Base-by-base conservation (phyloP, 495 filamentous ascomycete genomes). In the Chaetomium tenue region DNA sequence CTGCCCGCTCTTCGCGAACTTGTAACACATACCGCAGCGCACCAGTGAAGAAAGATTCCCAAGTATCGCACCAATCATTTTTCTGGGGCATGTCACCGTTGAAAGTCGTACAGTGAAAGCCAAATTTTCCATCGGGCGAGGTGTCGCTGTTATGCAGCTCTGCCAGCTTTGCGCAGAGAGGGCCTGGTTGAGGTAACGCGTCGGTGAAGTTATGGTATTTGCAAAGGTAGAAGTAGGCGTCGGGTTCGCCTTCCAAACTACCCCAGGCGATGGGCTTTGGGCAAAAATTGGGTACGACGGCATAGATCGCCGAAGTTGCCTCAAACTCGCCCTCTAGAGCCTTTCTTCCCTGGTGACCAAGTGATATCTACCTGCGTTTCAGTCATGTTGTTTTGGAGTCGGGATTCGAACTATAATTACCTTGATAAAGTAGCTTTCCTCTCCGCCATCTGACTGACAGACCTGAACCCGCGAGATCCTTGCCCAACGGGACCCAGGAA, bases 41-140 rank as follows among this genome's bases (percentile, higher is more conserved):
- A n/a, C 65, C 63, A 28, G 63, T 51, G 63, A 82, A 84, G 46
- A 78, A 83, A 2, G 60, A 67, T 63, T 79, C 77, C 84, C 82
- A 86, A 61, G 75, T 80, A 28, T 75, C 70, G 39, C 72, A 71
- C 82, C 80, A 83, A 6, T 63, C 72, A 33, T 75, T 79, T 22
- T 74, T 61, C 67, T 84, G 81, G 6, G 78, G 76, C 30, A 83
- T 26, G 47, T 78, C 74, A 9, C 82, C 82, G 51, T 77, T 78
- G 67, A 77, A 84, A 1, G 83, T 87, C 2, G 75, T 39, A 44
- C 51, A 54, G 47, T 50, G 47, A 9, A 50, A 50, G 9, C 84
- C 83, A 66, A 84, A 87, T 64, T 81, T 82, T 0, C 80, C 82
- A 30, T 70, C 77, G 5, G 82, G 82, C 7, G 83, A 84, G 13